Base-by-base conservation (phyloP, 148 eudicot species). In the Vaccinium vitisidaea region DNA sequence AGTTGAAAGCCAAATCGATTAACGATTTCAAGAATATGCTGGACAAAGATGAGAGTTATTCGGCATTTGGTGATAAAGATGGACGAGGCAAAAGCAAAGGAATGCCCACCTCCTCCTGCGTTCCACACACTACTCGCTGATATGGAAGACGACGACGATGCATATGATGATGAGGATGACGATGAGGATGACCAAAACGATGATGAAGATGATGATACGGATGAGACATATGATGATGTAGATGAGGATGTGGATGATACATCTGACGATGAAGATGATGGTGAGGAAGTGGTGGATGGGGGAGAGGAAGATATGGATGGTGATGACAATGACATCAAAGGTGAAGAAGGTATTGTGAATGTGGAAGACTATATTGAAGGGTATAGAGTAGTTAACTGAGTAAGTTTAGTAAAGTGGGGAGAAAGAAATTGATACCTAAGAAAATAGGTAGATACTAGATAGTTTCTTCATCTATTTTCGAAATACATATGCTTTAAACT, bases 21-120 rank as follows among this genome's bases (percentile, higher is more conserved):
- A 93, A 94, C 58, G 99, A 94, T 39, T 96, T 94, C 79, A 94
- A 94, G 90, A 90, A 79, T 76, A 85, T 96, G 93, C 84, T 96
- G 74, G 98, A 96, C 87, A 88, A 89, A 77, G 99, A 96, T 53
- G 85, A 93, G 96, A 91, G 95, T 96, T 79, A 96, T 94, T 80
- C 92, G 98, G n/a, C 99, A 96, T 90, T 92, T 96, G 67, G 98
- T 96, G 77, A 95, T 96, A 53, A 96, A 94, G 86, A 86, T 87
- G 83, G 96, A 94, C 83, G 76, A 90, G 81, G 97, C 98, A 0
- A 91, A 92, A 84, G 94, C 95, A 1, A 95, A 96, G 84, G 90
- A 92, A n/a, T 93, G 96, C 77, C 95, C 95, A 7, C 98, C 99
- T 16, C 99, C 99, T 80, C 98, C 96, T 7, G 94, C 92, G 92